phyloP scores from a whole-genome alignment of 139 green algal species.

The Micractinium sp. region DNA sequence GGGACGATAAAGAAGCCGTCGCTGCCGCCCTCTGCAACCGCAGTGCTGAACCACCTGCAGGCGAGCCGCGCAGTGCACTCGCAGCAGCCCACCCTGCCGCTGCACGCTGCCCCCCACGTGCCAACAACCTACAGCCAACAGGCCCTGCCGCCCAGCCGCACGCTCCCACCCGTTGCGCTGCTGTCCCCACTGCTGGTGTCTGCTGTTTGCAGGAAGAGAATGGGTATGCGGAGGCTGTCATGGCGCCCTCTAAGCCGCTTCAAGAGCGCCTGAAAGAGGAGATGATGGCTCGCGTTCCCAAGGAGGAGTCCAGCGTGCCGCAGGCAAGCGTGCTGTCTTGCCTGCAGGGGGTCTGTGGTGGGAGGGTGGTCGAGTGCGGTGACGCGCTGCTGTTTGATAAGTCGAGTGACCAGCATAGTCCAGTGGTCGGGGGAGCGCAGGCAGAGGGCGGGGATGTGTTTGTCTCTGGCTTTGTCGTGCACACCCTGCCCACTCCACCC shows the following conservation, averaged over 20 bases:
- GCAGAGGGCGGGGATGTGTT: too few relatives aligned
- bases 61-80: background rate
- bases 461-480: too few relatives aligned
- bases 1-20: background rate
- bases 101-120: background rate
- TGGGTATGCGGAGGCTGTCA: slow-evolving; percentile 63
- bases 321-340: background rate
- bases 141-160: background rate
- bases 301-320: slow-evolving; percentile 65
- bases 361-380: too few relatives aligned
- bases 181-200: background rate
- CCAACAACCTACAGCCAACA: background rate
- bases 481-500: background rate
- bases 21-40: background rate
- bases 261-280: slow-evolving; percentile 81
- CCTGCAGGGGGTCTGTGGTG: background rate
- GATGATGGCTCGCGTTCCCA: slow-evolving; percentile 81
- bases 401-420: too few relatives aligned
- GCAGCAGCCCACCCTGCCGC: background rate
- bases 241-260: slow-evolving; percentile 76
- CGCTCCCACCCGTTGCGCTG: background rate
- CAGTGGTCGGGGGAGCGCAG: too few relatives aligned
- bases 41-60: background rate
- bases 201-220: slow-evolving; percentile 65
- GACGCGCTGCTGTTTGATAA: too few relatives aligned